Conservation (phyloP, 495 filamentous ascomycete species). For the Hypomontagnella submonticulosa region DNA sequence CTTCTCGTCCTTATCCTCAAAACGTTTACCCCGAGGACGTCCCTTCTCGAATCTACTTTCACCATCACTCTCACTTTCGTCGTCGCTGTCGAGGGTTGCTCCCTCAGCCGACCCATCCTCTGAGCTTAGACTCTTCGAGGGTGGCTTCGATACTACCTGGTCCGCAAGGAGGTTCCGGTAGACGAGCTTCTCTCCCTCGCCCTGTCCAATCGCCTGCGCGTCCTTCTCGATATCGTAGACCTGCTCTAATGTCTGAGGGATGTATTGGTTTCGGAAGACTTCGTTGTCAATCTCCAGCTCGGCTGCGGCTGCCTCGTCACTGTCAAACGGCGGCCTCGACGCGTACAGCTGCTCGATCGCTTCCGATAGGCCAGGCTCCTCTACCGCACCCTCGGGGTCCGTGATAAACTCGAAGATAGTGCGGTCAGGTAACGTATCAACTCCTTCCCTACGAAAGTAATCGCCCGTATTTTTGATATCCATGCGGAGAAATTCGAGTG, state of each 20-base stretch:
- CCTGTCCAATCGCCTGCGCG: conserved; percentile 76
- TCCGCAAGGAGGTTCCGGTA: conserved; percentile 84
- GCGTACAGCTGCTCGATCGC: conserved; percentile 61
- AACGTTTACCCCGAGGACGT: conserved; percentile 83
- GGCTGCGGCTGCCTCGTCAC: conserved; percentile 59
- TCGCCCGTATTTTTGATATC: conserved; percentile 96
- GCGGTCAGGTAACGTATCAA: conserved; percentile 79
- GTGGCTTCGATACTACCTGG: conserved; percentile 61
- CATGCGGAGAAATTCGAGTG: conserved; percentile 92
- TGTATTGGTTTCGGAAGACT: conserved; percentile 94
- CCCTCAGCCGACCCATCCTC: conserved; percentile 56
- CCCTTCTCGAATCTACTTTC: conserved; percentile 70
- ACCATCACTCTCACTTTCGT: conserved; percentile 59
- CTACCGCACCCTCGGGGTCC: conserved; percentile 60
- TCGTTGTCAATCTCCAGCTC: conserved; percentile 79
- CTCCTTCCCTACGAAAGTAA: conserved; percentile 87
- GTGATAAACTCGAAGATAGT: conserved; percentile 84
- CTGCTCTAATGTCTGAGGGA: conserved; percentile 91
- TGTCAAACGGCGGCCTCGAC: conserved; percentile 43
- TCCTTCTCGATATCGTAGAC: conserved; percentile 97
- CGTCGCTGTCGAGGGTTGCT: conserved; percentile 60
- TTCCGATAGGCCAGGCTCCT: conserved; percentile 58
- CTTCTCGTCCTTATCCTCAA: conserved; percentile 91
- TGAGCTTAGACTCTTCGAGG: conserved; percentile 43
- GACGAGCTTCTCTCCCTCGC: conserved; percentile 75